Evolutionary conservation across 371 early-diverging fungal genomes (phyloP).

Genomic region (Mucor racemosus): DNA sequence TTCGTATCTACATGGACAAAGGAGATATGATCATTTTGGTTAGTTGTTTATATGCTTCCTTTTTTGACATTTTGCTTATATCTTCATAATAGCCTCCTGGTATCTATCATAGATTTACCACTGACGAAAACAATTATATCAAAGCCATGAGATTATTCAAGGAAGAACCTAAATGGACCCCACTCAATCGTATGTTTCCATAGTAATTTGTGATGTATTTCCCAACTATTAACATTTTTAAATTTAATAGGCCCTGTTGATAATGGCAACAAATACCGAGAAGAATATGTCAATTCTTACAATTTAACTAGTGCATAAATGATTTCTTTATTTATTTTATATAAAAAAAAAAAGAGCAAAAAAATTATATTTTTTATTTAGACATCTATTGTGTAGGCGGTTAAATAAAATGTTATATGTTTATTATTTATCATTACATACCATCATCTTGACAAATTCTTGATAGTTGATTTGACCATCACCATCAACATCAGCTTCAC

Average conservation of each 20-base stretch:
- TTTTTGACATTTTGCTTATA: not conserved
- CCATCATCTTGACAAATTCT: slow-evolving; percentile 91
- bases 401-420: not conserved
- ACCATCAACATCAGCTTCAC: slow-evolving; percentile 83
- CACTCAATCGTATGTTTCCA: slow-evolving; percentile 78
- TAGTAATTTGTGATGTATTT: not conserved
- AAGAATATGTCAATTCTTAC: slow-evolving; percentile 37
- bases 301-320: slow-evolving; percentile 27
- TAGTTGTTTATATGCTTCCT: slow-evolving; percentile 8
- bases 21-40: slow-evolving; percentile 91
- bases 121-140: slow-evolving; percentile 85
- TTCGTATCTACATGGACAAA: slow-evolving; percentile 78
- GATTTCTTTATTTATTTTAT: slow-evolving; percentile 9
- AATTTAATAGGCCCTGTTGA: slow-evolving; percentile 41
- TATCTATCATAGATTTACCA: slow-evolving; percentile 95
- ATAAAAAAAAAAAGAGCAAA: not conserved
- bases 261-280: slow-evolving; percentile 44
- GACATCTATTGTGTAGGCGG: slow-evolving; percentile 12
- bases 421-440: slow-evolving; percentile 3
- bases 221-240: not conserved
- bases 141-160: slow-evolving; percentile 93
- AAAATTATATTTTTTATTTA: slow-evolving; percentile 9
- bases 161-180: slow-evolving; percentile 94
- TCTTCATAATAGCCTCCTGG: slow-evolving; percentile 78
- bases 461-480: slow-evolving; percentile 84